Evolutionary conservation across 805 yeast genomes (phyloP).

Genomic region (Candida tallmaniae): DNA sequence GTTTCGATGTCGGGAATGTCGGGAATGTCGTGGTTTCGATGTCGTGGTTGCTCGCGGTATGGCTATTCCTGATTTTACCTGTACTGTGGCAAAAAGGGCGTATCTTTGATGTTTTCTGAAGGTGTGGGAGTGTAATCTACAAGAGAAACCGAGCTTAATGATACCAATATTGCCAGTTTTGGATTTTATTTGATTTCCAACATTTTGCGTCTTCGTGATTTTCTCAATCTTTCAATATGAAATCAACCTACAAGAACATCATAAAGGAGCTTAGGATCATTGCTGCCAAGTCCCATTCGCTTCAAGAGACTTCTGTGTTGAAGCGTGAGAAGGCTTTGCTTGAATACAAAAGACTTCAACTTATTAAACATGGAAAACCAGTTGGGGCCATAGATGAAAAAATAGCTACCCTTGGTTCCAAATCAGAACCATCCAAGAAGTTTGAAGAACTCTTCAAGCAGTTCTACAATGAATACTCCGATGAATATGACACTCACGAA

Average conservation of each 20-base stretch:
- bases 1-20: no score
- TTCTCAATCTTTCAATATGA: no score
- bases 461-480: conserved; percentile 7
- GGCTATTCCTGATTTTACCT: no score
- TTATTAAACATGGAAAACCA: conserved; percentile 32
- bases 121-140: not conserved
- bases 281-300: conserved; percentile 30
- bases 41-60: no score
- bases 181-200: no score
- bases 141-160: no score
- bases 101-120: not conserved
- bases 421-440: conserved; percentile 11
- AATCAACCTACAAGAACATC: conserved; percentile 18
- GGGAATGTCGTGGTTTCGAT: no score
- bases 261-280: conserved; percentile 37
- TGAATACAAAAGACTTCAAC: conserved; percentile 46
- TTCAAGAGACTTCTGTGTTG: conserved; percentile 35
- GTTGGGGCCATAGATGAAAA: conserved; percentile 30
- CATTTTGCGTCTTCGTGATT: no score
- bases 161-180: no score
- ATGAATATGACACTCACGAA: not conserved
- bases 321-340: conserved; percentile 44
- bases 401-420: conserved; percentile 16
- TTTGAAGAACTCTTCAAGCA: conserved; percentile 10
- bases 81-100: not conserved